Evolutionary conservation across 805 yeast genomes (phyloP).

Genomic region (Ogataea nitratoaversa): DNA sequence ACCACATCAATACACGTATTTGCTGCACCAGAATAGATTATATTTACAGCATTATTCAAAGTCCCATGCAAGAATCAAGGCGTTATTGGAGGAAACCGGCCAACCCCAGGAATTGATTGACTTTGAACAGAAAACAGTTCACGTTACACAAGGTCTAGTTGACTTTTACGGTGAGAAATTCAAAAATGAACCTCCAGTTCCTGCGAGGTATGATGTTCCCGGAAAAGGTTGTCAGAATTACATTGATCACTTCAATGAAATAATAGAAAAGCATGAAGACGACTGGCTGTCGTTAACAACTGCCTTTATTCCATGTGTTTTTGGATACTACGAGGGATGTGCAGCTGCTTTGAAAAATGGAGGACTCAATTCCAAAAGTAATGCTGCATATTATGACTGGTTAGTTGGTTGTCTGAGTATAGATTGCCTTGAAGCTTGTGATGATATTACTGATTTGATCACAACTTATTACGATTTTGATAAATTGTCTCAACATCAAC

Average conservation of each 20-base stretch:
- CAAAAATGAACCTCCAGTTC: not conserved
- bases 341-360: not conserved
- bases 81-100: not conserved
- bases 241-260: not conserved
- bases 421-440: constrained; percentile 2
- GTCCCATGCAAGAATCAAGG: not conserved
- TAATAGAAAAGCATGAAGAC: not conserved
- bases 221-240: not conserved
- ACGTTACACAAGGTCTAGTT: not conserved
- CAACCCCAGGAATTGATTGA: not conserved
- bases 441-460: not conserved
- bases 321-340: constrained; percentile 4
- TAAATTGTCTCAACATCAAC: not conserved
- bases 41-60: not conserved
- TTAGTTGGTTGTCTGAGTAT: not conserved
- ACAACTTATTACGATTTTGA: not conserved
- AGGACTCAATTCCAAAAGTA: not conserved
- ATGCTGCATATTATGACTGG: not conserved
- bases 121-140: not conserved
- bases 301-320: constrained; percentile 2
- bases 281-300: constrained; percentile 1
- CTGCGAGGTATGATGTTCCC: not conserved
- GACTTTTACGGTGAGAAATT: not conserved
- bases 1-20: not conserved
- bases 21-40: not conserved